Evolutionary conservation across 2,329 filamentous ascomycete species (phyloP), one percentile per base, ranked within the genome.

Genomic region (Cladophialophora yegresii): DNA sequence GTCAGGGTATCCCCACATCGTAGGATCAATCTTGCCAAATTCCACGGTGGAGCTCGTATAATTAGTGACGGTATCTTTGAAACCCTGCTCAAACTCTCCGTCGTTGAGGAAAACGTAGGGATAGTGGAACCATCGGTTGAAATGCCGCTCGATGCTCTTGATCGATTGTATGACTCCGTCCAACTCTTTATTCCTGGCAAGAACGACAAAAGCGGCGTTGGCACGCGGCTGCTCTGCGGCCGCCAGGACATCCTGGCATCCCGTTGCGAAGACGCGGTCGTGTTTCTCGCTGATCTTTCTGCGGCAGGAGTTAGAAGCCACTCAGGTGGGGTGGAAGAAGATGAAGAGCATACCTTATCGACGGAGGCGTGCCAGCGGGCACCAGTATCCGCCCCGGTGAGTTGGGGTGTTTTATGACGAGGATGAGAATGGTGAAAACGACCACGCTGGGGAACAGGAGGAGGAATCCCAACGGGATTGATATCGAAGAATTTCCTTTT

Each of bases 51-150:
- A 85, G 60, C 91, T 96, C n/a, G 93, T 96, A 78, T 99, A 92
- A 75, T 97, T 96, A 74, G 84, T 81, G 63, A 99, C 86, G 0
- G 88, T 89, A 71, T 93, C 89, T 77, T 91, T 96, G 84, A 99
- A 99, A 12, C 88, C 91, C 74, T 91, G 87, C 78, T 98, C 93
- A 84, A 99, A 99, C 63, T 98, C 93, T 69, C 89, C 95, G 73
- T 99, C 93, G 79, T 99, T 99, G 71, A 99, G 82, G 78, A 99
- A 98, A 71, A 98, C 93, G 75, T 98, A 99, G 28, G 95, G 95
- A 77, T 99, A 99, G 78, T 98, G 87, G 77, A 92, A 99, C 93
- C 93, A 99, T 71, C 93, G 87, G 80, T 99, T 99, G 86, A 99
- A 99, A 79, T 99, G 95, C 72, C 95, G 87, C 81, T 99, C 95